Base-by-base conservation (phyloP, 2,329 filamentous ascomycete genomes). In the Sclerotinia trifoliorum region DNA sequence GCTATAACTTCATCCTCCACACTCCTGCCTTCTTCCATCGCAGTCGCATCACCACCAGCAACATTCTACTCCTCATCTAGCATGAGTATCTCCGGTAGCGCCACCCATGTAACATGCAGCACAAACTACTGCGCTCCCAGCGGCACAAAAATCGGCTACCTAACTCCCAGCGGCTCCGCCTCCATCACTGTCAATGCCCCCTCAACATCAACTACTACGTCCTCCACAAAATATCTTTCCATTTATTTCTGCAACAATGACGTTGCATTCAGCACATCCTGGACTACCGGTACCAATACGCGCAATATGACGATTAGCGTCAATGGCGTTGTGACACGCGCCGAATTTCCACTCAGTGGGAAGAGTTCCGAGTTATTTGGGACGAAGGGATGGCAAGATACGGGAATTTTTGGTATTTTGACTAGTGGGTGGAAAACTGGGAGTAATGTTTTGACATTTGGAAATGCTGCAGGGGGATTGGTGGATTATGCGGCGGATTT, bases 81-180 rank as follows among this genome's bases (percentile, higher is more conserved):
- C 55, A 86, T 86, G 77, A 86, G 85, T 1, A 84, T 85, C 1
- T 80, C 81, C 21, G 86, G 86, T 67, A 24, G 55, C 32, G 65
- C 74, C 13, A 58, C 49, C 24, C 67, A 32, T 5, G 67, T 62
- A 46, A 67, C 69, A 21, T 76, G 74, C 62, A 51, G 26, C 46
- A 68, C 68, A 2, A 67, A 60, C 35, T 67, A 73, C 63, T 76
- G 74, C 54, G 10, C 54, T 0, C 74, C 74, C 6, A 70, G 73
- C 32, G 73, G 74, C 1, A 71, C 71, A 2, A 76, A 76, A 63
- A 71, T 75, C 29, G 56, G 67, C 5, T 68, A 71, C 17, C 49
- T 75, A 29, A 39, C 73, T 3, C 52, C 71, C 21, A 70, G 60
- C 6, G 68, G 69, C 19, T 65, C 68, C 7, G 74, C 72, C 1